Conservation (phyloP, 345 rosid species). For the Citrus inodora region DNA sequence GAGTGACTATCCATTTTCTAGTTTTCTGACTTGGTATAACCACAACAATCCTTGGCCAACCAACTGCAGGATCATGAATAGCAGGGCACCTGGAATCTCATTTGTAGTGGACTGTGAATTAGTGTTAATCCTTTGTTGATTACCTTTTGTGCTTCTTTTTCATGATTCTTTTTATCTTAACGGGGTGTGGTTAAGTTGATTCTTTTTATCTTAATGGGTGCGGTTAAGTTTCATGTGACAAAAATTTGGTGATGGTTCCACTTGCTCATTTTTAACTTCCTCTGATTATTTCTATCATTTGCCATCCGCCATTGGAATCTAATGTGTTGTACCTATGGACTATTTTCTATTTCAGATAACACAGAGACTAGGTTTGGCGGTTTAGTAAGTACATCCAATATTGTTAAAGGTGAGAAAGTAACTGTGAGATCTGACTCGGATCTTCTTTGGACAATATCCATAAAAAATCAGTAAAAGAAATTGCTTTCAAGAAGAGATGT, state of each 20-base stretch:
- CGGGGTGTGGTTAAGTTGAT: neutral
- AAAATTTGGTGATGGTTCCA: neutral
- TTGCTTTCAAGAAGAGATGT: neutral
- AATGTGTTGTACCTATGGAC: neutral
- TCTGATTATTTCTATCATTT: neutral
- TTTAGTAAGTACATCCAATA: constrained; percentile 78
- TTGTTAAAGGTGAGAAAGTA: constrained; percentile 49
- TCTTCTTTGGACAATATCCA: constrained; percentile 93
- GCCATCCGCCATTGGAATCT: neutral
- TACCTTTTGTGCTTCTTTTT: neutral
- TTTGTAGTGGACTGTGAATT: neutral
- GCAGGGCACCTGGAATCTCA: neutral
- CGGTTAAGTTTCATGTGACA: neutral
- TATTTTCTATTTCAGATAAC: constrained; percentile 39
- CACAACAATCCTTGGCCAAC: neutral
- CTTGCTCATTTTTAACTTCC: neutral
- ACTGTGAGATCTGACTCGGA: constrained; percentile 74
- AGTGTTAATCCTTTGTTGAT: neutral
- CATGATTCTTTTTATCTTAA: no score
- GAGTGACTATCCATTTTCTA: neutral
- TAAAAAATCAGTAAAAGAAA: constrained; percentile 31
- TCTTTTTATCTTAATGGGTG: neutral
- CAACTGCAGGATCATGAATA: neutral
- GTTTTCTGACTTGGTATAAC: neutral
- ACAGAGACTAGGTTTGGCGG: constrained; percentile 83